phyloP scores from a whole-genome alignment of 2,329 filamentous ascomycete genomes.

The Lasiodiplodia gonubiensis region DNA sequence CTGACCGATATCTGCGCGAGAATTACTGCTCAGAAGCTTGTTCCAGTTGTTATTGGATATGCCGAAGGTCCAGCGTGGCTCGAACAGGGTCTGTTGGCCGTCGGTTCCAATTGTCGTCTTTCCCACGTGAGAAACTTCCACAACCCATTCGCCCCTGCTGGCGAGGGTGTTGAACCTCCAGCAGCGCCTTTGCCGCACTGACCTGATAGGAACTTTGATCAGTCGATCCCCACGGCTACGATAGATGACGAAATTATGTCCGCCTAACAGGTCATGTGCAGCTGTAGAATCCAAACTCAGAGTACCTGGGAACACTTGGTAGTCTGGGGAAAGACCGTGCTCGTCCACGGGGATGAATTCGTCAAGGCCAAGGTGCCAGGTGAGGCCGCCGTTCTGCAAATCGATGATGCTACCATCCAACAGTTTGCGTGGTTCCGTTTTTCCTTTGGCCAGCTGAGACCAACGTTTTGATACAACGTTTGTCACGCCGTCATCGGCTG shows the following conservation, averaged over 20 bases:
- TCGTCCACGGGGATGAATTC: background rate
- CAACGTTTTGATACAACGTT: background rate
- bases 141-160: background rate
- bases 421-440: background rate
- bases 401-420: slow-evolving; percentile 15
- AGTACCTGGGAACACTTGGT: background rate
- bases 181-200: slow-evolving; percentile 9
- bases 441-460: background rate
- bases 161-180: slow-evolving; percentile 22
- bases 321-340: background rate
- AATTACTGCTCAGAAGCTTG: background rate
- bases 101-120: background rate
- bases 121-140: background rate
- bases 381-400: slow-evolving; percentile 3
- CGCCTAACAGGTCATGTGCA: background rate
- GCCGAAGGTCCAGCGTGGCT: slow-evolving; percentile 12
- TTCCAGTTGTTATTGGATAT: background rate
- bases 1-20: background rate
- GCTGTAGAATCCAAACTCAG: slow-evolving; percentile 1
- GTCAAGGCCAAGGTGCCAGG: slow-evolving; percentile 20
- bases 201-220: background rate
- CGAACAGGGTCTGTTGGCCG: background rate
- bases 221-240: background rate
- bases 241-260: slow-evolving; percentile 5
- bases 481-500: background rate